These are phyloP conservation scores for Tremella fuciformis DNA, from an alignment of 768 basidiomycete genomes.

Conservation along the genomic window DNA sequence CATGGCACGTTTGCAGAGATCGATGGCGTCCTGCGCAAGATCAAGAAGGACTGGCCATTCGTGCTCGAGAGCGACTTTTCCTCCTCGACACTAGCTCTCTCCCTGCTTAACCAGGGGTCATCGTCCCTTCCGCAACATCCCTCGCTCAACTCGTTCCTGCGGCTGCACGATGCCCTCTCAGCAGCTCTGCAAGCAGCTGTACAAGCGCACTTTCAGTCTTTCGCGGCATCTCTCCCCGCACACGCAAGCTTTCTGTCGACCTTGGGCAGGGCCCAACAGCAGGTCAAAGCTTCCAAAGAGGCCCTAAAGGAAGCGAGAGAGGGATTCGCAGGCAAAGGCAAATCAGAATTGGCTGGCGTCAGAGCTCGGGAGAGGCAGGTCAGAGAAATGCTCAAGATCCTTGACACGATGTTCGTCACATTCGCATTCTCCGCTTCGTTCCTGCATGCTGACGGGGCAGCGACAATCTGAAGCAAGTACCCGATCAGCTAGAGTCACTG, in stretches of 20 bases:
- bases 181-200: conserved; percentile 48
- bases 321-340: conserved; percentile 63
- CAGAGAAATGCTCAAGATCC: conserved; percentile 89
- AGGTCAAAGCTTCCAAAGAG: conserved; percentile 68
- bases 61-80: conserved; percentile 67
- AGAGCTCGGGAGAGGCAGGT: conserved; percentile 86
- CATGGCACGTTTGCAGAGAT: conserved; percentile 68
- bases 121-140: conserved; percentile 30
- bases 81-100: conserved; percentile 85
- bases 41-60: conserved; percentile 86
- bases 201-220: conserved; percentile 85
- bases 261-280: conserved; percentile 68
- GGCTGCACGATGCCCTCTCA: conserved; percentile 44
- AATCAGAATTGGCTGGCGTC: conserved; percentile 53
- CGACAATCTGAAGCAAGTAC: conserved; percentile 83
- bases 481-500: conserved; percentile 86
- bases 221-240: conserved; percentile 88
- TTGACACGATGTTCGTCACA: conserved; percentile 83
- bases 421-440: conserved; percentile 4
- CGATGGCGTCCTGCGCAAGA: conserved; percentile 81
- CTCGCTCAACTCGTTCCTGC: conserved; percentile 39
- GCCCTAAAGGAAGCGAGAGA: conserved; percentile 70
- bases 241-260: conserved; percentile 75
- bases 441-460: conserved; percentile 54
- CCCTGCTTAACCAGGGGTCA: conserved; percentile 59